Percentiles rank a stretch among this genome's conserved stretches.
These are phyloP conservation scores for Moniliophthora roreri DNA, from an alignment of 1,284 basidiomycete genomes.

Conservation along the genomic window DNA sequence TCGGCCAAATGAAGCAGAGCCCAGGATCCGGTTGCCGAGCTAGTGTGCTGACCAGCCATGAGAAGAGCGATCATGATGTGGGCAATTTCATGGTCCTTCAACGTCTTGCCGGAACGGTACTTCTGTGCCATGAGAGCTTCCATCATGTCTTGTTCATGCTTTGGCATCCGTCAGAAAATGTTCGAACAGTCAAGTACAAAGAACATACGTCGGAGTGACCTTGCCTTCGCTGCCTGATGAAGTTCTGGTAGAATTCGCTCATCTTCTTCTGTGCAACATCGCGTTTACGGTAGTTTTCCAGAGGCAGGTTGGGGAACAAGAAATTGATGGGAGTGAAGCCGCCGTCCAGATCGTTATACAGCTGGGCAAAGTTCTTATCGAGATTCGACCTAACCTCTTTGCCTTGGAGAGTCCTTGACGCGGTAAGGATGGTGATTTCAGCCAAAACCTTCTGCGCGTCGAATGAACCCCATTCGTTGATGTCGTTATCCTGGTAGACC, in stretches of 20 bases:
- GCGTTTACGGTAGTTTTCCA: conserved; percentile 85
- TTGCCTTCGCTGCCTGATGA: conserved; percentile 78
- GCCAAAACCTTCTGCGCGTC: conserved; percentile 75
- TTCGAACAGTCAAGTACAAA: conserved; percentile 1
- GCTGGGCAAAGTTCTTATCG: conserved; percentile 83
- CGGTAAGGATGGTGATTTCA: conserved; percentile 97
- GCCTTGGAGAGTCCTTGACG: conserved; percentile 91
- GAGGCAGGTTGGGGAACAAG: conserved; percentile 91
- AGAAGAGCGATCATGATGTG: conserved; percentile 96
- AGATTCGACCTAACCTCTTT: conserved; percentile 81
- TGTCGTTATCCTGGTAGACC: conserved; percentile 58
- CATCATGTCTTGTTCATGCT: conserved; percentile 92
- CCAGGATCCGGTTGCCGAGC: conserved; percentile 92
- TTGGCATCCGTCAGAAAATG: conserved; percentile 9
- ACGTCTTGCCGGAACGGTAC: conserved; percentile 82
- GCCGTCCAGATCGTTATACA: conserved; percentile 91
- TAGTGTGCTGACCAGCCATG: conserved; percentile 99
- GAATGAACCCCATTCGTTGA: conserved; percentile 73
- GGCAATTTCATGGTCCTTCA: conserved; percentile 91
- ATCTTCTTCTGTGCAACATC: conserved; percentile 93
- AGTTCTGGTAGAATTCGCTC: conserved; percentile 91
- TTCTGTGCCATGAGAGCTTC: conserved; percentile 81
- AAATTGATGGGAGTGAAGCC: conserved; percentile 93
- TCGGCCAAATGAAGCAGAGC: conserved; percentile 88
- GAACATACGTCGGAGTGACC: conserved; percentile 40